Evolutionary conservation across 176 grass and related monocot genomes (phyloP), one percentile per base, ranked within the genome.

Genomic region (Themeda triandra): DNA sequence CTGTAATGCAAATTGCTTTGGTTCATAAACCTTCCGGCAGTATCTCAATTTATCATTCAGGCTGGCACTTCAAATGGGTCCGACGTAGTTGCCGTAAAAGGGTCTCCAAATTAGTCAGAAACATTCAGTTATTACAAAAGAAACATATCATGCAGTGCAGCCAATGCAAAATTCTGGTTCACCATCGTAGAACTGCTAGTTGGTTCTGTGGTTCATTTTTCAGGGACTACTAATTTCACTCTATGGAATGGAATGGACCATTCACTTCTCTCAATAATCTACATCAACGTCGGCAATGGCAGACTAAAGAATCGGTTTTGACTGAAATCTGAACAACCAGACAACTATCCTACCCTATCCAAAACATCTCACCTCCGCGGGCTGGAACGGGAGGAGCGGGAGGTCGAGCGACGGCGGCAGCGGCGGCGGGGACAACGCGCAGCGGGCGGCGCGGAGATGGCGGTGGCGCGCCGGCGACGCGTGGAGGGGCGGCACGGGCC

Each of bases 361-460:
- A 88, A 86, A 65, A 30, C 32, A 35, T 46, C 48, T 75, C 66
- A 98, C 93, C 96, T 95, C 93, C 7, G 77, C 71, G 21, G 87
- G 82, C 49, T 88, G 87, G 85, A 98, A 98, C 8, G 93, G 93
- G 6, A 95, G 91, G 80, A 98, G 92, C 1, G 93, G 96, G 58
- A 98, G 89, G 71, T 95, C 92, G 67, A 98, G 54, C 56, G 90
- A 89, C 73, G 79, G 44, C 75, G 60, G 63, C 33, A 40, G 69
- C 36, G 60, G 63, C 33, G 48, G 69, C 36, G 72, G 73, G 66
- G 86, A 41, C 32, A 77, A 65, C 41, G 83, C 80, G 69, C 70
- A 89, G 69, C 69, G 66, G 10, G 41, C 45, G 29, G 73, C 60
- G 63, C 27, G 35, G 65, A 87, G 66, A 28, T 54, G 64, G 66